Evolutionary conservation across 2,329 filamentous ascomycete genomes (phyloP), one percentile per base, ranked within the genome.

Genomic region (Hypoxylon sp.): DNA sequence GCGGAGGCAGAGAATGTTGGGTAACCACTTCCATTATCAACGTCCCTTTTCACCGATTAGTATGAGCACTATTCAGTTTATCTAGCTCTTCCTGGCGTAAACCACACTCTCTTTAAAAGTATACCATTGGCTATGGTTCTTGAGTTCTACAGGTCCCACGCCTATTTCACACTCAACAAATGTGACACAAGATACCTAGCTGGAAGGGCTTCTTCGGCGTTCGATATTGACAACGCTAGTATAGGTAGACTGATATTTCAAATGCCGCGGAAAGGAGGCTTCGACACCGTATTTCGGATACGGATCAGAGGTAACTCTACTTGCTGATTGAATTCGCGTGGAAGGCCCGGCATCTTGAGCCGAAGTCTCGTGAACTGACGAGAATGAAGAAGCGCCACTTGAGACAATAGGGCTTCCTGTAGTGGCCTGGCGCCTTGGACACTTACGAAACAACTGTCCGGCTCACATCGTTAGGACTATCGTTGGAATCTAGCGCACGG

Each of bases 271-370:
- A n/a, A 37, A 19, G 52, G 26, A 51, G 35, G 19, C 24, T 10
- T 14, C 11, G 3, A 8, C 42, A 44, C 61, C 37, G 54, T 64
- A 48, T n/a, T 37, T 53, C 61, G 61, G 61, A 64, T 62, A 61
- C 39, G 46, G 55, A 59, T 24, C 31, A 19, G 17, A 10, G 39
- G 13, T 24, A 39, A 11, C 19, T 8, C 22, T 54, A 42, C 35
- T 35, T 42, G 33, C 22, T 48, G 31, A 3, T 19, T 10, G 29
- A 50, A 9, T 24, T 22, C 29, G 29, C 44, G 2, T 48, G 11
- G 22, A 57, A 13, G 26, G 11, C 14, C 14, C 42, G 42, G 53
- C n/a, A 35, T 47, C 39, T 33, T 13, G 19, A 57, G 22, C 39
- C 42, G 29, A 22, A 26, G 53, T 47, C 22, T 17, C n/a, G 47